Conservation (phyloP, 2,329 filamentous ascomycete species). For the Stromatinia cepivora region DNA sequence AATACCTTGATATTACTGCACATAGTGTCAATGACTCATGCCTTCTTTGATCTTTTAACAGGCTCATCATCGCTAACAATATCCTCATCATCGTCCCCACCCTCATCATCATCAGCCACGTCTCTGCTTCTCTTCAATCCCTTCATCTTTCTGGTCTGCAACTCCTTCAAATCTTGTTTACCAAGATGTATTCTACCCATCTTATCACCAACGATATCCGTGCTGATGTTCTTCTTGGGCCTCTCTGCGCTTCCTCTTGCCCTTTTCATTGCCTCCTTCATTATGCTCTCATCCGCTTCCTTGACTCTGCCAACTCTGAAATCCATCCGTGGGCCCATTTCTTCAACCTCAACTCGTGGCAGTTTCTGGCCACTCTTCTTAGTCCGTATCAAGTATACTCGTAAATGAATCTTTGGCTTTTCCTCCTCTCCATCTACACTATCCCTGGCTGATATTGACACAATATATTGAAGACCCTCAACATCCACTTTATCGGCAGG, state of each 20-base stretch:
- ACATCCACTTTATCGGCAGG: constrained; percentile 81
- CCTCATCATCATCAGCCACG: constrained; percentile 55
- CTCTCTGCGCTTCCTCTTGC: constrained; percentile 71
- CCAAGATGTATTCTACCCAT: constrained; percentile 88
- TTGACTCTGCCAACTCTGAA: constrained; percentile 79
- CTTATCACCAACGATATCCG: constrained; percentile 93
- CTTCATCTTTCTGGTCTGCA: constrained; percentile 99
- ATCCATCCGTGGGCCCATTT: constrained; percentile 93
- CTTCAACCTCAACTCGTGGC: constrained; percentile 88
- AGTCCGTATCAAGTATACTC: constrained; percentile 83
- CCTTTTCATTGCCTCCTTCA: constrained; percentile 90
- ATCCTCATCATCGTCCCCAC: constrained; percentile 49
- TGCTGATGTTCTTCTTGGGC: constrained; percentile 95
- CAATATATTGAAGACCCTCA: constrained; percentile 87
- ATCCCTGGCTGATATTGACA: constrained; percentile 78
- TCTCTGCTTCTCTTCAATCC: constrained; percentile 83
- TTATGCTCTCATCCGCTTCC: constrained; percentile 73
- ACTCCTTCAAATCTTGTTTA: constrained; percentile 79
- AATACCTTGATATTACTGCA: constrained; percentile 24
- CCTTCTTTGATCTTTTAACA: constrained; percentile 38
- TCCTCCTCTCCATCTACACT: constrained; percentile 46
- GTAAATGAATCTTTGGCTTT: constrained; percentile 63
- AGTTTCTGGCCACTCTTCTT: constrained; percentile 84
- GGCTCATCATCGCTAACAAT: constrained; percentile 44
- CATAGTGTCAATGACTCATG: constrained; percentile 27